Evolutionary conservation across 164 flowering plant species (phyloP).

Genomic region (Platanus orientalis): DNA sequence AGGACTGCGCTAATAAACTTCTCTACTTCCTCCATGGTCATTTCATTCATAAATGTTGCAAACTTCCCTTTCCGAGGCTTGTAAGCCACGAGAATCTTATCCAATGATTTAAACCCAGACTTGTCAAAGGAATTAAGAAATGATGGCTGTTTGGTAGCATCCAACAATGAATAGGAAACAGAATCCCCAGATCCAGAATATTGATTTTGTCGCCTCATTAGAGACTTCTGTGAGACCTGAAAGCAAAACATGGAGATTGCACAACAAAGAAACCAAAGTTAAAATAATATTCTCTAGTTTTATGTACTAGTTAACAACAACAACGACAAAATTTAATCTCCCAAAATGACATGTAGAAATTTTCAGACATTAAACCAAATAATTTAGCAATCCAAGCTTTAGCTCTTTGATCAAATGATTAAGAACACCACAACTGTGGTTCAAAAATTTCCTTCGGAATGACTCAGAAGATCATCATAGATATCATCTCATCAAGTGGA

Average conservation of each 20-base stretch:
- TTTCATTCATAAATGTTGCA: slow-evolving; percentile 40
- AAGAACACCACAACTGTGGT: too few relatives aligned
- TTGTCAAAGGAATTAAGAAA: slow-evolving; percentile 67
- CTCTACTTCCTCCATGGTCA: slow-evolving; percentile 61
- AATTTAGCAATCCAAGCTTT: too few relatives aligned
- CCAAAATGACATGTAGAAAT: too few relatives aligned
- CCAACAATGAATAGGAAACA: slow-evolving; percentile 59
- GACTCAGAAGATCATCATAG: too few relatives aligned
- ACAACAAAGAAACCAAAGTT: neutral
- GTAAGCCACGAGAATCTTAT: slow-evolving; percentile 63
- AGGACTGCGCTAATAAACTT: slow-evolving; percentile 62
- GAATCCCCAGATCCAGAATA: slow-evolving; percentile 42
- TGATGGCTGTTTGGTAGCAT: slow-evolving; percentile 61
- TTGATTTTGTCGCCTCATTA: slow-evolving; percentile 47
- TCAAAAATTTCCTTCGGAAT: too few relatives aligned
- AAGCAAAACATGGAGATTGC: neutral
- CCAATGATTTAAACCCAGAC: slow-evolving; percentile 56
- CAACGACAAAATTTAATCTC: too few relatives aligned
- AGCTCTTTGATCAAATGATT: too few relatives aligned
- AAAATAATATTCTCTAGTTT: neutral
- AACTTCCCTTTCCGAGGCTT: slow-evolving; percentile 76
- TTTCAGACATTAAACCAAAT: too few relatives aligned
- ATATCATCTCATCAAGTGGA: too few relatives aligned
- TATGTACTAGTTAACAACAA: too few relatives aligned
- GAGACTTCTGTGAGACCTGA: slow-evolving; percentile 81